Conservation (phyloP, 1,139 yeast species). For the Saccharomyces pastorianus region DNA sequence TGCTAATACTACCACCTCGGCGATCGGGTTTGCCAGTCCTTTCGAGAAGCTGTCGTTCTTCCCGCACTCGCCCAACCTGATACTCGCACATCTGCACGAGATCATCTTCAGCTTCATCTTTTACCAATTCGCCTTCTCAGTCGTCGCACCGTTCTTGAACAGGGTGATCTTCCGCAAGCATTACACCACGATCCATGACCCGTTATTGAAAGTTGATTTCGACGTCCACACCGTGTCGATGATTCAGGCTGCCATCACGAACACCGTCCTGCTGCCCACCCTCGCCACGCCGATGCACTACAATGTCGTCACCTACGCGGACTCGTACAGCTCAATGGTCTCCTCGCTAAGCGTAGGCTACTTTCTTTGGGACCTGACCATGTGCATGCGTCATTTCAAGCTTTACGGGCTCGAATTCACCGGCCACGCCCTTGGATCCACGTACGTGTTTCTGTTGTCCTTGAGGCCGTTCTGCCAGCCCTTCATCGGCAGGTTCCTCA, state of each 20-base stretch:
- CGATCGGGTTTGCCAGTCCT: background rate
- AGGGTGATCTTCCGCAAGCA: constrained; percentile 39
- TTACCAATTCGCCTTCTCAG: constrained; percentile 39
- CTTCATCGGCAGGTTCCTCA: constrained; percentile 74
- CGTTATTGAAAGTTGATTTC: constrained; percentile 51
- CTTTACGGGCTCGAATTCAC: constrained; percentile 78
- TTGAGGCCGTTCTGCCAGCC: constrained; percentile 68
- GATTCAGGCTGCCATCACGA: constrained; percentile 61
- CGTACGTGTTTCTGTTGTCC: constrained; percentile 50
- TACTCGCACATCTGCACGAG: constrained; percentile 44
- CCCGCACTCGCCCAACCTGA: constrained; percentile 16
- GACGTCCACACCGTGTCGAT: constrained; percentile 87
- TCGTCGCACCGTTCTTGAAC: constrained; percentile 39
- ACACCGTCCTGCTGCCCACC: constrained; percentile 34
- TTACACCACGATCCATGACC: constrained; percentile 40
- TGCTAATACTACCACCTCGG: background rate
- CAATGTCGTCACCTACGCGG: constrained; percentile 37
- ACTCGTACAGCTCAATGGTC: constrained; percentile 71
- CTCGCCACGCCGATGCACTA: constrained; percentile 19
- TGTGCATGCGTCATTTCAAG: constrained; percentile 52
- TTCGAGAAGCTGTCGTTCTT: background rate
- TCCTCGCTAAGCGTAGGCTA: constrained; percentile 71
- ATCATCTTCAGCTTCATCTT: constrained; percentile 38
- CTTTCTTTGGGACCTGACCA: constrained; percentile 78
- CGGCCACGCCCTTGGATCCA: constrained; percentile 57